Base-by-base conservation (phyloP, 192 early-diverging fungal species). In the Umbelopsis vinacea region DNA sequence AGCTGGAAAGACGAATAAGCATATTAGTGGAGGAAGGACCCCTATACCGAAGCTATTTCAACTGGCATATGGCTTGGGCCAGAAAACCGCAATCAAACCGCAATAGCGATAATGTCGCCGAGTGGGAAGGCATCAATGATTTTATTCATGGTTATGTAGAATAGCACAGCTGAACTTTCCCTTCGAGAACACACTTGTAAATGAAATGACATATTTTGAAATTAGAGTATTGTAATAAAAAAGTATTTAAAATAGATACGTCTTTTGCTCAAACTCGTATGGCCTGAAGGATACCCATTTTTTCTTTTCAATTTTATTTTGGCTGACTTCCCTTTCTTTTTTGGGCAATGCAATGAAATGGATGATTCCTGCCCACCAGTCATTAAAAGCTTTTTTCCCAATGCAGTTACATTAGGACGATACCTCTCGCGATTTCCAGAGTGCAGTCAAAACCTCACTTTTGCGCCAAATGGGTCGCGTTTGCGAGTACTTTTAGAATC, bases 61-160 rank as follows among this genome's bases (percentile, higher is more conserved):
- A 63, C 26, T 63, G 57, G 57, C 57, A 63, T 63, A 63, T 63
- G 57, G 33, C 33, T 15, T 63, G 57, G 57, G 57, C 57, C 3
- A 29, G 57, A 37, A 63, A 63, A 37, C 57, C 57, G 5, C 17
- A 19, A 0, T 12, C 15, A 22, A 17, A 63, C 26, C 0, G 37
- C 1, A 4, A 3, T 14, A 5, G 4, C 2, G 57, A 29, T 37
- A 26, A 63, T 14, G 57, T 4, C 2, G 57, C 11, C 29, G 57
- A 63, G 57, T 37, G 26, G 57, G 57, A 63, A n/a, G 57, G 57
- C 3, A 63, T 63, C 17, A 63, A 63, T 11, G 57, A 63, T 17
- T 63, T 63, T 63, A n/a, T 63, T 12, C 33, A 29, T 17, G 57
- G 57, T n/a, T 63, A 63, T 35, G 26, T 35, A 7, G 57, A 63